Evolutionary conservation across 768 basidiomycete species (phyloP), one percentile per base, ranked within the genome.

Genomic region (Pulveroboletus sp.): DNA sequence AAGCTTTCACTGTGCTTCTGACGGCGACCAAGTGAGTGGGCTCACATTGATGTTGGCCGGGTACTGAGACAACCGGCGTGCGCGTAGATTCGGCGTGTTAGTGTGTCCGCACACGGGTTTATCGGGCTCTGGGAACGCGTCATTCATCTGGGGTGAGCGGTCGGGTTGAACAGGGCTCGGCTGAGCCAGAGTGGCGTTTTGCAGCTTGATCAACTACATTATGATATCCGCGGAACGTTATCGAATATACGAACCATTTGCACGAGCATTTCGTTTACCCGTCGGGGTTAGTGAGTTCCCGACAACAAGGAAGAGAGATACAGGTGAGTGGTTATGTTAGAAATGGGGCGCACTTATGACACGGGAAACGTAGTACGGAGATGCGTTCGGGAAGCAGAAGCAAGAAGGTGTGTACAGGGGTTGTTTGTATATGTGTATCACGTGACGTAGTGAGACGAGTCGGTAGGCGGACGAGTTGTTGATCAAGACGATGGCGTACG

Each of bases 81-180:
- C 22, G 43, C n/a, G 8, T 50, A 88, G 85, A 59, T 92, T 89
- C 61, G 88, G 87, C 40, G 76, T 92, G 27, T 83, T 86, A 4
- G 89, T 93, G 13, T 93, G 90, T 62, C 93, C 92, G 5, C 94
- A 95, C 63, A 90, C 92, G 0, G 93, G 92, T 23, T 93, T 54
- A 90, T 96, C 34, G 92, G 92, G 7, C 73, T 95, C 27, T 94
- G 93, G 63, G 91, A 95, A 73, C 89, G 93, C 68, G 90, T 89
- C 41, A 90, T 93, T 57, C 88, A 89, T 60, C 69, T 89, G 42
- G 85, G 83, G 85, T 82, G 55, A 17, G 70, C 59, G 17, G 12
- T 30, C 14, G 11, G 31, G 24, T 39, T n/a, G 20, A 36, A 16
- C 11, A 37, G 11, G 37, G 27, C 31, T 30, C 12, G 47, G 13